Evolutionary conservation across 1,284 basidiomycete species (phyloP), one percentile per base, ranked within the genome.

Genomic region (Puccinia triticina): DNA sequence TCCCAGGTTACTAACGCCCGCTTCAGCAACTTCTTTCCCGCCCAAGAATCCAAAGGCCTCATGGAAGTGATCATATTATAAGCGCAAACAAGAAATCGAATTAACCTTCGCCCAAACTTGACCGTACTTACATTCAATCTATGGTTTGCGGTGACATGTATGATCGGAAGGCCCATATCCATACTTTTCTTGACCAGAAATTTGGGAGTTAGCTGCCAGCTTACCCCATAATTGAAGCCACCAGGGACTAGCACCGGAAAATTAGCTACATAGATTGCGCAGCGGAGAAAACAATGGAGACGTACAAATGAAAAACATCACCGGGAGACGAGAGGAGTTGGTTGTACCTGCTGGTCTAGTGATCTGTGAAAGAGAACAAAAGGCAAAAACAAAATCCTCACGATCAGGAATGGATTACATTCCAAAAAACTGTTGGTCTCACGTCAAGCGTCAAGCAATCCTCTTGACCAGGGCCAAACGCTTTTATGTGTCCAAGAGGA

Each of bases 101-200:
- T n/a, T 26, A 67, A 67, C 32, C 21, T 67, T 34, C 3, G 7
- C n/a, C 29, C 18, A 46, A 34, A 34, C 1, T 14, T 21, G 32
- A 74, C 12, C 34, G 7, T 14, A 53, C 34, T 55, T 16, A 82
- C 85, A 50, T 84, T 86, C 32, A 88, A 67, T 85, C 90, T 88
- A 84, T 91, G 91, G 85, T 91, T 91, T 87, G 90, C 88, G 64
- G 90, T 89, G n/a, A 90, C 89, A 82, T 90, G 89, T 74, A 91
- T 87, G 37, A 90, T 87, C 0, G 90, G 90, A 81, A 88, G 86
- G 34, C 87, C 88, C n/a, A 90, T 84, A 10, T 85, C 85, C 18
- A 90, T 86, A 1, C 90, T 90, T 18, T 89, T 88, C 43, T 88
- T 84, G 2, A 91, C 90, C 66, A 91, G 89, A 21, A 72, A 72